These are phyloP conservation scores for Carex littledalei DNA, from an alignment of 176 grass and related monocot genomes.

Conservation along the genomic window DNA sequence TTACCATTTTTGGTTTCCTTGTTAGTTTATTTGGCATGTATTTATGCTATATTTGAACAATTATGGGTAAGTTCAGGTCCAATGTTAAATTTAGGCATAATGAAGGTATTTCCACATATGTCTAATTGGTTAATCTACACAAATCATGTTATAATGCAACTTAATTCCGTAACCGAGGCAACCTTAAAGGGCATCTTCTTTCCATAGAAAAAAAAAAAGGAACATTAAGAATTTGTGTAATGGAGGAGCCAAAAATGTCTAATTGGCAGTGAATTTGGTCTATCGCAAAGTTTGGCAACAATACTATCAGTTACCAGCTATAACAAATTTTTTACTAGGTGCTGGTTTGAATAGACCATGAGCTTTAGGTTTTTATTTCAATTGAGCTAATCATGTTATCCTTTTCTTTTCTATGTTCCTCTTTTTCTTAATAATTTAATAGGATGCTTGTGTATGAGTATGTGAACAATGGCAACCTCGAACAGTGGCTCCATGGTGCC, in stretches of 20 bases:
- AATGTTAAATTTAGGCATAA: not conserved
- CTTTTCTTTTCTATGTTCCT: conserved; percentile 8
- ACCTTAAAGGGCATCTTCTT: not conserved
- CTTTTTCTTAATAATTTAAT: conserved; percentile 24
- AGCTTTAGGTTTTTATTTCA: not conserved
- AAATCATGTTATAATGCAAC: not conserved
- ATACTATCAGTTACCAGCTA: not conserved
- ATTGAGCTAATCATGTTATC: not conserved
- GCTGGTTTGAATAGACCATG: not conserved
- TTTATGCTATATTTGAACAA: not conserved
- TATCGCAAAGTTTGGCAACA: not conserved
- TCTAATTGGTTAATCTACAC: not conserved
- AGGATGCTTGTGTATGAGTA: conserved; percentile 99
- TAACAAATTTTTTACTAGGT: not conserved
- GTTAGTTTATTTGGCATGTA: not conserved
- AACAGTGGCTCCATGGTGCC: conserved; percentile 95
- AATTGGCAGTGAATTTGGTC: not conserved
- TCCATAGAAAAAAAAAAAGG: not conserved
- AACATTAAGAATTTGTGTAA: not conserved
- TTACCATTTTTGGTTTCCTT: not conserved
- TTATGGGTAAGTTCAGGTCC: not conserved
- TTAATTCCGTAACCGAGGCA: not conserved
- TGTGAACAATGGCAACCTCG: conserved; percentile 97
- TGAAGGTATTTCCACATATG: not conserved
- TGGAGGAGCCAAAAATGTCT: not conserved